Base-by-base conservation (phyloP, 2,329 filamentous ascomycete species). In the Fusarium pseudograminearum region DNA sequence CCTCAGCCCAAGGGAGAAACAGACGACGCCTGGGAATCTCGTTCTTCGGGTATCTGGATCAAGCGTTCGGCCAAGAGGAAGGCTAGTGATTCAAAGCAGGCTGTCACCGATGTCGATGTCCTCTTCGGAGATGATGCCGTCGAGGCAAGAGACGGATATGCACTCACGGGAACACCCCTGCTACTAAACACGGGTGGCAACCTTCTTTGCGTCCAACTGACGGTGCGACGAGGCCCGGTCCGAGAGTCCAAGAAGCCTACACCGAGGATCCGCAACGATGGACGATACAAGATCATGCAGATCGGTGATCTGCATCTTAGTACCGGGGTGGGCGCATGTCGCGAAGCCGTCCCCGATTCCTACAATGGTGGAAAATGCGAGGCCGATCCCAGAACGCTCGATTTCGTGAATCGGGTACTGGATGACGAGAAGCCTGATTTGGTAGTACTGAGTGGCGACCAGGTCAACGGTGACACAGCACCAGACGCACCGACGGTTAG, bases 201-300 rank as follows among this genome's bases (percentile, higher is more conserved):
- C 38, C 82, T 87, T 12, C 89, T 90, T 26, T 89, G 91, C 69
- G 89, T 93, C 24, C 90, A 94, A 64, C 79, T 99, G 58, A 97
- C 89, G 28, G 85, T 98, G 51, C 89, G 93, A 52, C 88, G 92
- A 73, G 95, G 96, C 4, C 83, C 85, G 53, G 87, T 88, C 24
- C 82, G 84, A 24, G 87, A 90, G 70, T 79, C 85, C 36, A 86
- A 89, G 74, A 94, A 91, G 78, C 91, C 92, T 1, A 83, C 89
- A 40, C 92, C 91, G 14, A 89, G 92, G 61, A 93, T 99, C 68
- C 87, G 89, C 44, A 93, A 97, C 66, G 93, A 96, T 77, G 96
- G 95, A 31, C 93, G 91, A 73, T 98, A 98, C 84, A 98, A 98
- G 83, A 97, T 99, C 70, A 89, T 99, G 86, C 96, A 99, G 80